Evolutionary conservation across 2,329 filamentous ascomycete genomes (phyloP).

Genomic region (Colletotrichum sp.): DNA sequence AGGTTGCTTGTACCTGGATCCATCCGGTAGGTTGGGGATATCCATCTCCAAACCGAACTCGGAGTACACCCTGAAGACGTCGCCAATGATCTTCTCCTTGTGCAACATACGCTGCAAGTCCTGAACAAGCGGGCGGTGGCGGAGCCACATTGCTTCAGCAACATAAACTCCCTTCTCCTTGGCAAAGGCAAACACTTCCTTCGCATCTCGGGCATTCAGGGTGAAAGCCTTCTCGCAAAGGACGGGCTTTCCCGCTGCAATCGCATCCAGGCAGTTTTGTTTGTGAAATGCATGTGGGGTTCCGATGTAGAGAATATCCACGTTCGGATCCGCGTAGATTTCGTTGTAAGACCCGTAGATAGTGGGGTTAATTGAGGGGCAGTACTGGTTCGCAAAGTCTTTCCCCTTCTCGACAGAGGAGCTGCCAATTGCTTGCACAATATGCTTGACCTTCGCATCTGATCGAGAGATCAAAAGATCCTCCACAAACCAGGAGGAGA

Average conservation of each 20-base stretch:
- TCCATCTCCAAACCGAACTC: conserved; percentile 44
- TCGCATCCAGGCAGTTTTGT: conserved; percentile 46
- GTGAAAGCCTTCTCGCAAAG: conserved; percentile 52
- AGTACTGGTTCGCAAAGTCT: conserved; percentile 39
- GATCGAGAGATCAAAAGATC: conserved; percentile 42
- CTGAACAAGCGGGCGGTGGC: conserved; percentile 43
- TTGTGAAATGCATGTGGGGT: conserved; percentile 50
- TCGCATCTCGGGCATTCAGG: conserved; percentile 42
- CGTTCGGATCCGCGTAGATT: conserved; percentile 42
- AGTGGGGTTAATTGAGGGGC: conserved; percentile 29
- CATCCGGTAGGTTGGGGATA: conserved; percentile 31
- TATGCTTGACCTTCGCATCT: conserved; percentile 40
- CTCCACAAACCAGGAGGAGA: conserved; percentile 46
- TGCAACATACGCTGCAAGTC: conserved; percentile 39
- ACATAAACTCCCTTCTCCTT: conserved; percentile 44
- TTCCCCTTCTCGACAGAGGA: conserved; percentile 42
- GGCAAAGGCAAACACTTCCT: conserved; percentile 43
- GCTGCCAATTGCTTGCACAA: conserved; percentile 46
- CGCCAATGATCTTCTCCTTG: conserved; percentile 42
- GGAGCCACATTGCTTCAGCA: conserved; percentile 52
- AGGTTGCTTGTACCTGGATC: conserved; percentile 39
- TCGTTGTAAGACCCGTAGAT: conserved; percentile 44
- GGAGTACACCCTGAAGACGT: conserved; percentile 40
- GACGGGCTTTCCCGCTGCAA: conserved; percentile 45
- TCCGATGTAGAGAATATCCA: conserved; percentile 52